Evolutionary conservation across 768 basidiomycete species (phyloP).

Genomic region (Tricholoma hemisulphureum): DNA sequence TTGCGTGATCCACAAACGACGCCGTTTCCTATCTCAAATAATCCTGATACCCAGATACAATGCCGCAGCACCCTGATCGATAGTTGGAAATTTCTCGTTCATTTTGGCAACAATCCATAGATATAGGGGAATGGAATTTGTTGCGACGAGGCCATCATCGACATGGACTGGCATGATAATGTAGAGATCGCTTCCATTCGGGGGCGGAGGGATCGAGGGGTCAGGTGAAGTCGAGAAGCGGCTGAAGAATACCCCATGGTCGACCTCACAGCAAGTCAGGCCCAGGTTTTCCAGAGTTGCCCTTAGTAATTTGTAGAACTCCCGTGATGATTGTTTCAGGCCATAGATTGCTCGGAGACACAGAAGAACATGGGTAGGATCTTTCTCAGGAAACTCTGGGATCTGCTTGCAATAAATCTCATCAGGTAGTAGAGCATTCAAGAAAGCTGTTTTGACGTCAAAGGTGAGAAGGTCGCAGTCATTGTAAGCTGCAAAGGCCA

Average conservation of each 20-base stretch:
- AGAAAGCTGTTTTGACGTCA: slow-evolving; percentile 30
- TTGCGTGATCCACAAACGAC: not conserved
- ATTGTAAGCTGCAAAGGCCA: slow-evolving; percentile 23
- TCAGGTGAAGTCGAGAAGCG: slow-evolving; percentile 16
- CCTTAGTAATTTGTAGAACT: slow-evolving; percentile 23
- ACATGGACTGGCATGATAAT: slow-evolving; percentile 27
- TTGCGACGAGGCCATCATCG: slow-evolving; percentile 22
- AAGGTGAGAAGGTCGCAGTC: slow-evolving; percentile 23
- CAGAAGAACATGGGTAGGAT: slow-evolving; percentile 10
- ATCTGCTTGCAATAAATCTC: slow-evolving; percentile 18
- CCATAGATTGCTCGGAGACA: slow-evolving; percentile 33
- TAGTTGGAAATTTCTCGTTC: slow-evolving; percentile 6
- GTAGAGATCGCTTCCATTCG: slow-evolving; percentile 8
- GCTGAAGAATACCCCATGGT: slow-evolving; percentile 26
- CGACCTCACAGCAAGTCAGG: slow-evolving; percentile 21
- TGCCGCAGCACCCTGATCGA: not conserved
- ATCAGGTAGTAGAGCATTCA: slow-evolving; percentile 20
- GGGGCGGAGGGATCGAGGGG: slow-evolving; percentile 14
- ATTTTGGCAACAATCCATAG: slow-evolving; percentile 16
- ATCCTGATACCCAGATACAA: not conserved
- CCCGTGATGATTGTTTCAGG: slow-evolving; percentile 28
- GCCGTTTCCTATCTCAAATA: not conserved
- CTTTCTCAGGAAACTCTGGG: slow-evolving; percentile 17
- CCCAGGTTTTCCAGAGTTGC: slow-evolving; percentile 11
- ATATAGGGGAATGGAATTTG: slow-evolving; percentile 17